Base-by-base conservation (phyloP, 257 asterid species). In the Cordia subcordata region DNA sequence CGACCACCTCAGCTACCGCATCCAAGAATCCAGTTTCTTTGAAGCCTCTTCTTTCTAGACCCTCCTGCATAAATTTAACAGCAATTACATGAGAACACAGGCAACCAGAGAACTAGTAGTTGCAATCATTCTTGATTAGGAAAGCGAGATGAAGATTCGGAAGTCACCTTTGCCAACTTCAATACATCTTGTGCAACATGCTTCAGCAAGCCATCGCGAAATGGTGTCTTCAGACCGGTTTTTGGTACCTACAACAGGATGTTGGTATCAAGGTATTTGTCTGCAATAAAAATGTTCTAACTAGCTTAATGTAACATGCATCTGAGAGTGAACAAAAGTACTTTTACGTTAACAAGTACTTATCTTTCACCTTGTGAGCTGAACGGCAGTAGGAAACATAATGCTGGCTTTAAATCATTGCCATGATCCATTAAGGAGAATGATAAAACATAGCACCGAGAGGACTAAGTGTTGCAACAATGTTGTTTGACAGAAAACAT, bases 131-230 rank as follows among this genome's bases (percentile, higher is more conserved):
- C 6, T 27, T 27, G 35, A 27, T 6, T 53, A 53, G 18, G 16
- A 53, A 21, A n/a, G 55, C 15, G 52, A 47, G 38, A 60, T 51
- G 37, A 44, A 13, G 39, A 47, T 37, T 53, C 32, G 4, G 6
- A 22, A 44, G 64, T 61, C 58, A 76, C 80, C 74, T 65, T 76
- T 9, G 97, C 95, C 66, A 89, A 79, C 75, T 89, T 76, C 74
- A 93, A 73, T 11, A 93, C 90, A 53, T 93, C 95, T 73, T 89
- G 94, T 17, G 97, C 97, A 27, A 89, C 89, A 65, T 93, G 97
- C 91, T 85, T 89, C 68, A 93, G 83, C 81, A 93, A 76, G 57
- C 99, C 99, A 51, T 93, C 99, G 18, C 97, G 97, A 70, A 93
- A 93, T 47, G 97, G 99, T 8, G 96, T 93, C 80, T 85, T 82